These are phyloP conservation scores for Epichloe sp. DNA, from an alignment of 2,329 filamentous ascomycete genomes.

Conservation along the genomic window DNA sequence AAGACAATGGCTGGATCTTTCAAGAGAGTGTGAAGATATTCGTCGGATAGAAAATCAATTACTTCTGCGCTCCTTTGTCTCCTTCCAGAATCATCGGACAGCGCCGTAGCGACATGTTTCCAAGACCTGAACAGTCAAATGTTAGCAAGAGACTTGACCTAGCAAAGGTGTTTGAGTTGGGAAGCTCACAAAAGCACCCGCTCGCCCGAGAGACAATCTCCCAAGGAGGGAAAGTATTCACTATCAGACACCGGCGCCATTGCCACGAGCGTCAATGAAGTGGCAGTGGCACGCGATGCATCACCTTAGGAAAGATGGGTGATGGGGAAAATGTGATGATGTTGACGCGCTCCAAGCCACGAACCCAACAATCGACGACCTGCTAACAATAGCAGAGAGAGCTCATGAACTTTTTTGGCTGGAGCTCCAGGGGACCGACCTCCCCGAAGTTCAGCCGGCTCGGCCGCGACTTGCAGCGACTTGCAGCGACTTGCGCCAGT, in stretches of 20 bases:
- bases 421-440: constrained; percentile 10
- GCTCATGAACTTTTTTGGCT: constrained; percentile 12
- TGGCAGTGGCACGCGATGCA: constrained; percentile 25
- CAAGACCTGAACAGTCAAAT: constrained; percentile 36
- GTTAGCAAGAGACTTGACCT: constrained; percentile 8
- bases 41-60: constrained; percentile 56
- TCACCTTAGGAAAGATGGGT: constrained; percentile 17
- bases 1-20: constrained; percentile 58
- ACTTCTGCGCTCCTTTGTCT: constrained; percentile 41
- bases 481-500: too few relatives aligned
- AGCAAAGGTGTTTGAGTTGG: neutral
- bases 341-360: constrained; percentile 19
- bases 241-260: constrained; percentile 61
- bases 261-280: constrained; percentile 38
- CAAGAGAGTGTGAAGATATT: constrained; percentile 55
- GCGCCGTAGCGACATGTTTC: constrained; percentile 44
- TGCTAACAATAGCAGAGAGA: too few relatives aligned
- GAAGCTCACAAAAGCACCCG: constrained; percentile 61
- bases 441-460: constrained; percentile 15
- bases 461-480: neutral
- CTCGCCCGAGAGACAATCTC: constrained; percentile 73
- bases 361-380: too few relatives aligned
- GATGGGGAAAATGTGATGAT: constrained; percentile 12
- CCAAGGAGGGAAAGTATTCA: constrained; percentile 72
- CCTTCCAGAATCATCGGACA: constrained; percentile 43